Percentiles rank a stretch among this genome's conserved stretches.
Evolutionary conservation across 129 eudicot species (phyloP).

Genomic region (Helichrysum umbraculigerum): DNA sequence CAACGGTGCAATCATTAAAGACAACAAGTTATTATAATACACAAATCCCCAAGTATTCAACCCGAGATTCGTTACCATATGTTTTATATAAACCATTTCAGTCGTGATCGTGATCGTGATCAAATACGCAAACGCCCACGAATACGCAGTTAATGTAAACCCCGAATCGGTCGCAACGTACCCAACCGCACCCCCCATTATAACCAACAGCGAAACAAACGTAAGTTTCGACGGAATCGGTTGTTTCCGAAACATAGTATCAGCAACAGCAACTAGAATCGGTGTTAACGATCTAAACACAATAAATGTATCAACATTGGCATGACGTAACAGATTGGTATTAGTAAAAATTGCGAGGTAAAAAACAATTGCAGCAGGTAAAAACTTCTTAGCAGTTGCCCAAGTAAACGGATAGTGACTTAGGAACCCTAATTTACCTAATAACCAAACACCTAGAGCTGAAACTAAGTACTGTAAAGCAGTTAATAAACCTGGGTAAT

Average conservation of each 20-base stretch:
- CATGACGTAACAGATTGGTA: constrained; percentile 84
- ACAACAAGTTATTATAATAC: constrained; percentile 74
- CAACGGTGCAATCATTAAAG: constrained; percentile 88
- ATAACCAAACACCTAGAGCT: constrained; percentile 81
- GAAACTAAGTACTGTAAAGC: constrained; percentile 81
- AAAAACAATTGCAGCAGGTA: constrained; percentile 84
- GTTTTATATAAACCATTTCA: constrained; percentile 95
- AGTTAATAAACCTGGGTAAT: constrained; percentile 82
- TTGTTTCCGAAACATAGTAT: constrained; percentile 74
- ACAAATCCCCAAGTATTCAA: constrained; percentile 97
- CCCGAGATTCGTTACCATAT: constrained; percentile 92
- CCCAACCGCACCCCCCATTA: constrained; percentile 88
- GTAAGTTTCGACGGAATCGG: constrained; percentile 83
- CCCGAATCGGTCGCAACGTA: constrained; percentile 90
- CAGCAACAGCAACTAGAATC: constrained; percentile 79
- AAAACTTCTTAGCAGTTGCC: constrained; percentile 78
- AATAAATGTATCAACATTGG: constrained; percentile 92
- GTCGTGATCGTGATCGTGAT: constrained; percentile 92
- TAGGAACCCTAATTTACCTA: constrained; percentile 76
- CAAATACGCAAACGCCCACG: constrained; percentile 93
- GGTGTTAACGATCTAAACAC: constrained; percentile 87
- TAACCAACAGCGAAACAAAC: constrained; percentile 61
- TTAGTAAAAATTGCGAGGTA: constrained; percentile 80
- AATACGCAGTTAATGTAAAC: constrained; percentile 73
- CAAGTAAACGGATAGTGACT: constrained; percentile 68